Evolutionary conservation across 1,139 yeast species (phyloP).

Genomic region (Saccharomyces hybrid): DNA sequence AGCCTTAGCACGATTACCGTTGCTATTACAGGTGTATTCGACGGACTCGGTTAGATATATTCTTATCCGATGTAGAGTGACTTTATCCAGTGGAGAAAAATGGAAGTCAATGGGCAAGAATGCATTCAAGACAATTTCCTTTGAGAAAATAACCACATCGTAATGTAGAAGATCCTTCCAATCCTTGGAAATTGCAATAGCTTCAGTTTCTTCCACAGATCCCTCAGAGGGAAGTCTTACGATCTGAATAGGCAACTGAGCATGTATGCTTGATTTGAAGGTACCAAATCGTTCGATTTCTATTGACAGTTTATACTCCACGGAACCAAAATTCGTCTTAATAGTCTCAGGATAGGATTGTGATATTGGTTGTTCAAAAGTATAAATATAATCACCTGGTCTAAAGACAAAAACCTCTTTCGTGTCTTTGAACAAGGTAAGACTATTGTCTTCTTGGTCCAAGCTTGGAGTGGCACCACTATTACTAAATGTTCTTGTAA

Average conservation of each 20-base stretch:
- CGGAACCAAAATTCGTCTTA: slow-evolving; percentile 70
- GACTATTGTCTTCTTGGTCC: slow-evolving; percentile 3
- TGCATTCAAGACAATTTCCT: slow-evolving; percentile 74
- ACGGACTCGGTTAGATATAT: slow-evolving; percentile 77
- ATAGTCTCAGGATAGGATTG: slow-evolving; percentile 77
- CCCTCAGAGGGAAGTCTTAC: slow-evolving; percentile 69
- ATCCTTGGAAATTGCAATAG: slow-evolving; percentile 76
- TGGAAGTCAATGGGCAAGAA: slow-evolving; percentile 76
- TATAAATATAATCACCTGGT: slow-evolving; percentile 85
- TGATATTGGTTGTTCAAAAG: slow-evolving; percentile 82
- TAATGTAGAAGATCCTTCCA: slow-evolving; percentile 91
- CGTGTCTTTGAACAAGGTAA: neutral
- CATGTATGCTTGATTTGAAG: slow-evolving; percentile 61
- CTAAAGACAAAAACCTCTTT: slow-evolving; percentile 9
- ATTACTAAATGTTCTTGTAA: neutral
- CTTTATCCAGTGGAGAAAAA: slow-evolving; percentile 78
- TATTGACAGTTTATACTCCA: slow-evolving; percentile 61
- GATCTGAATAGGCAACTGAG: slow-evolving; percentile 52
- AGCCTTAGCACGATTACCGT: slow-evolving; percentile 56
- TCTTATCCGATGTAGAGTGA: slow-evolving; percentile 74
- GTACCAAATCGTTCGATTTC: slow-evolving; percentile 65
- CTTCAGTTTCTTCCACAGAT: slow-evolving; percentile 81
- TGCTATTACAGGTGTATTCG: slow-evolving; percentile 61
- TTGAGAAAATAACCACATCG: slow-evolving; percentile 81
- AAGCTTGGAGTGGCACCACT: neutral